Evolutionary conservation across 2,329 filamentous ascomycete species (phyloP), one percentile per base, ranked within the genome.

Genomic region (Trichoderma aggressivum): DNA sequence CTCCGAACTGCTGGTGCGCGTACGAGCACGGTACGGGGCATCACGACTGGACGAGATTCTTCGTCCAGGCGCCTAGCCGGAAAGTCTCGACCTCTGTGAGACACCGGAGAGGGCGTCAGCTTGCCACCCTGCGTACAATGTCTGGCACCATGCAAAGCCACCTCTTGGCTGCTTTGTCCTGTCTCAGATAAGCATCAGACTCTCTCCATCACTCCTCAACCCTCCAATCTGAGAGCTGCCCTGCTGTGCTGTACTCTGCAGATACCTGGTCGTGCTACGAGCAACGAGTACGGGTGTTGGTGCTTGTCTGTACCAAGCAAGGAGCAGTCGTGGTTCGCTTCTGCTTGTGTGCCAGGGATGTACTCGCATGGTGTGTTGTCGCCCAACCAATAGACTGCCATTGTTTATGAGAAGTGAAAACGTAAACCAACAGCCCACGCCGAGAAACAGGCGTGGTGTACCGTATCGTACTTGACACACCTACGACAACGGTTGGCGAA

Each of bases 91-190:
- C 56, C 56, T 53, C 61, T 62, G 58, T 63, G 67, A 62, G 59
- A 70, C 67, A 70, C 36, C 60, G 34, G 61, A 36, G 24, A 69
- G 56, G 59, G 60, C 68, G 68, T 63, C 68, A 65, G 60, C 68
- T 70, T 70, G 60, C 68, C 68, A 65, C 43, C 53, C 60, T 70
- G 59, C 55, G 63, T 55, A 67, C 70, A 55, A 60, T 50, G 60
- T 64, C 59, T 61, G 58, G 71, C 43, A 55, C 63, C 43, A 47
- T 65, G 71, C 71, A 66, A 66, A 63, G 71, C 67, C 32, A 66
- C 50, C 53, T 71, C 63, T 71, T 66, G 70, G 59, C 64, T 55
- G 60, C 32, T 62, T 69, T 69, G 59, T 60, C 36, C 16, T 71
- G 69, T 66, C 69, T 65, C 71, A 70, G 67, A 70, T 72, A 56